phyloP scores from a whole-genome alignment of 495 filamentous ascomycete genomes.

The Talaromyces nanjingensis region DNA sequence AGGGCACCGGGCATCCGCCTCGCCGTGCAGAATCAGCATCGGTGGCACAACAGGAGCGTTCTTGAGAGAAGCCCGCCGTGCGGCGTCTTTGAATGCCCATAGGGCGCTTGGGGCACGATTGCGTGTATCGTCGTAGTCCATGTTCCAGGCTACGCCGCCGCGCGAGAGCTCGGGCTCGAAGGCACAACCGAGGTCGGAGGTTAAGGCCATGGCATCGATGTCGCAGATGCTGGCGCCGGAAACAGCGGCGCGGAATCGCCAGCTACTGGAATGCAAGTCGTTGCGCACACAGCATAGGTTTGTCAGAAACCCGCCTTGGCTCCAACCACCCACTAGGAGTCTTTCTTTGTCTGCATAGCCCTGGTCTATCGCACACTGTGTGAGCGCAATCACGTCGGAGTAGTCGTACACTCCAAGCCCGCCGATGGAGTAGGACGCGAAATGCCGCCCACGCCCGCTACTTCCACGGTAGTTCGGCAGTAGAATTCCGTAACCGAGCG shows the following conservation, averaged over 20 bases:
- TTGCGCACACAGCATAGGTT: conserved; percentile 15
- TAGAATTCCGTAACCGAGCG: conserved; percentile 23
- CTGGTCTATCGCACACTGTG: conserved; percentile 18
- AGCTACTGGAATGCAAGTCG: conserved; percentile 7
- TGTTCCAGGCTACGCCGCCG: conserved; percentile 17
- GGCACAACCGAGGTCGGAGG: conserved; percentile 12
- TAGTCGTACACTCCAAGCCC: conserved; percentile 21
- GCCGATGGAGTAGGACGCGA: conserved; percentile 17
- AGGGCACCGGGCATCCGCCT: conserved; percentile 16
- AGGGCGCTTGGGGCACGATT: conserved; percentile 15
- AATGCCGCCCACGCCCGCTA: conserved; percentile 21
- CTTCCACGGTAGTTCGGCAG: conserved; percentile 26
- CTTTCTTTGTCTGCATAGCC: conserved; percentile 19
- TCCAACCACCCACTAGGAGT: conserved; percentile 22
- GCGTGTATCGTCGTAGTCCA: conserved; percentile 12
- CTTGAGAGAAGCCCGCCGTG: conserved; percentile 1
- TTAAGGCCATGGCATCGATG: conserved; percentile 18
- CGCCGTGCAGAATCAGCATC: conserved; percentile 20
- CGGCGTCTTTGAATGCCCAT: conserved; percentile 14
- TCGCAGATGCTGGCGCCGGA: conserved; percentile 18
- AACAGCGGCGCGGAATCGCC: conserved; percentile 16
- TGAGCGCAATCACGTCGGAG: conserved; percentile 21
- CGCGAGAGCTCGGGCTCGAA: conserved; percentile 16
- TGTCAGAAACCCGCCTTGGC: conserved; percentile 25
- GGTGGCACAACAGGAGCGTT: conserved; percentile 10